A percentile compares a stretch with the other conserved stretches of the same genome.
Evolutionary conservation across 305 asterid genomes (phyloP).

Genomic region (Solanum aculeatissimum): DNA sequence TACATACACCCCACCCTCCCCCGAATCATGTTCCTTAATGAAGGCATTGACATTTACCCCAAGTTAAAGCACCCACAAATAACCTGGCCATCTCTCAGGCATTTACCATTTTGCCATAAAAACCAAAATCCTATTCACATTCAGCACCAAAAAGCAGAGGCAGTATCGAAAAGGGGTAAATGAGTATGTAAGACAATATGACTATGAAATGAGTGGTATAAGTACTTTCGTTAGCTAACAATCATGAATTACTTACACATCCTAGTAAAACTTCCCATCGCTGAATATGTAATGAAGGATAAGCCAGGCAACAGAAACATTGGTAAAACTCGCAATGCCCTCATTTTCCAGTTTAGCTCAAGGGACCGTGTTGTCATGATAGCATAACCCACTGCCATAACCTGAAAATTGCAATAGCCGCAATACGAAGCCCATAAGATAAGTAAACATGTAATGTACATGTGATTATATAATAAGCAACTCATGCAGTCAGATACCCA

Average conservation of each 20-base stretch:
- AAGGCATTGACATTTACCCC: not conserved
- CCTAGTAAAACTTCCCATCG: constrained; percentile 46
- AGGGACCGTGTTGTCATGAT: constrained; percentile 66
- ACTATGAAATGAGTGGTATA: not conserved
- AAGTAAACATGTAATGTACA: not conserved
- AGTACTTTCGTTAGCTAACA: not conserved
- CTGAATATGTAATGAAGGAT: constrained; percentile 37
- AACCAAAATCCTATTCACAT: not conserved
- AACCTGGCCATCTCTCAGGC: not conserved
- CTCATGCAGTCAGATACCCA: not conserved
- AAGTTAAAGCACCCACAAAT: not conserved
- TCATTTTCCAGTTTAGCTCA: constrained; percentile 71
- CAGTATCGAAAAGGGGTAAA: not conserved
- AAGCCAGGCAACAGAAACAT: constrained; percentile 72
- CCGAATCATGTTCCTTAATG: not conserved
- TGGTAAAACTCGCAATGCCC: constrained; percentile 81
- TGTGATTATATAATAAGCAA: not conserved
- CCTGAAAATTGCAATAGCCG: constrained; percentile 22
- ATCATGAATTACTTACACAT: constrained; percentile 43
- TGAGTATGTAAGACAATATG: not conserved
- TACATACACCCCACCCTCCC: not conserved
- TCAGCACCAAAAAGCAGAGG: not conserved
- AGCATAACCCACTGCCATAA: constrained; percentile 75
- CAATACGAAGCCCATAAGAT: not conserved
- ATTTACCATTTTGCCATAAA: not conserved